phyloP scores from a whole-genome alignment of 495 filamentous ascomycete species.

The Hypoxylon lienhwacheense region DNA sequence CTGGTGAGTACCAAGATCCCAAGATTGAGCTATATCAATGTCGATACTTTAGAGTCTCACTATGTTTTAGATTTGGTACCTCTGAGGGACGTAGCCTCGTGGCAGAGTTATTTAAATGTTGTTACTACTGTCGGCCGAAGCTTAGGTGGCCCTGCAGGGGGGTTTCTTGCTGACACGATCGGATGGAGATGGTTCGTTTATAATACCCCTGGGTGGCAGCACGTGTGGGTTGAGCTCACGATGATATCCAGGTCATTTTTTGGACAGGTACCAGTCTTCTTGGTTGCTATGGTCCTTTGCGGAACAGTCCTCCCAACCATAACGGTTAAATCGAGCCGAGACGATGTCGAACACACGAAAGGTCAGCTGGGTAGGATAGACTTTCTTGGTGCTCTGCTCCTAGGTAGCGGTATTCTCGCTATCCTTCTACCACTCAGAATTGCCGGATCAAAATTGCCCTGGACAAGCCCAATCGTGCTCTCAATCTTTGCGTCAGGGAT shows the following conservation, averaged over 20 bases:
- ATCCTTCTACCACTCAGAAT: constrained; percentile 61
- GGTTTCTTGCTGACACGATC: constrained; percentile 64
- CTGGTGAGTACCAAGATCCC: constrained; percentile 46
- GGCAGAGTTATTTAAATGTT: constrained; percentile 68
- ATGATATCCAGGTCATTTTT: constrained; percentile 57
- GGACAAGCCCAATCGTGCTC: constrained; percentile 53
- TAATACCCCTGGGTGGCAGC: background rate
- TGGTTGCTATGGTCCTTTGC: constrained; percentile 55
- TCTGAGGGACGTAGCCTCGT: constrained; percentile 65
- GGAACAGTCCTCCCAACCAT: constrained; percentile 48
- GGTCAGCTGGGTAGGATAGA: constrained; percentile 56
- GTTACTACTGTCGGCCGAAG: constrained; percentile 65
- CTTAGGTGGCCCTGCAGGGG: constrained; percentile 65
- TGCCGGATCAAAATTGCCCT: constrained; percentile 60
- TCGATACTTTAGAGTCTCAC: constrained; percentile 24
- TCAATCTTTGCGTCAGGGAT: constrained; percentile 39
- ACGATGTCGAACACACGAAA: constrained; percentile 2
- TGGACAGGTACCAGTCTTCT: constrained; percentile 59
- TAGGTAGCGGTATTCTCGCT: constrained; percentile 52
- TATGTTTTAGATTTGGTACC: constrained; percentile 60
- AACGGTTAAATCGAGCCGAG: constrained; percentile 2
- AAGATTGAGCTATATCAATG: background rate
- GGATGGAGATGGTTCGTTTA: constrained; percentile 64
- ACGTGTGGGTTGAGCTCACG: background rate
- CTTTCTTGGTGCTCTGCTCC: constrained; percentile 56